A percentile compares a stretch with the other conserved stretches of the same genome.
These are phyloP conservation scores for Tetrahymena malaccensis DNA, from an alignment of 73 alveolate genomes.

Conservation along the genomic window DNA sequence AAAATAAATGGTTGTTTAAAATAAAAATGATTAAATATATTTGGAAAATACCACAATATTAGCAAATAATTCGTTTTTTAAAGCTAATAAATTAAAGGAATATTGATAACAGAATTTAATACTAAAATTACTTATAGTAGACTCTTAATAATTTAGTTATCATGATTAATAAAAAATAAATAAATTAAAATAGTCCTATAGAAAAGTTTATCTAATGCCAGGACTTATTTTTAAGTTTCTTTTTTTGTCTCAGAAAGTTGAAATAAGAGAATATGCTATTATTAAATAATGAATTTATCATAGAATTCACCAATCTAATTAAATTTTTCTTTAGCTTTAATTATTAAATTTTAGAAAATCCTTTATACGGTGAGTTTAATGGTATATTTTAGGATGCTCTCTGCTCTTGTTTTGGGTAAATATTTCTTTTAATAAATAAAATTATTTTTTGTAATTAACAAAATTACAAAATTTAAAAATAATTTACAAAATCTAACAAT, in stretches of 20 bases:
- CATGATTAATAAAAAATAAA: too few species aligned
- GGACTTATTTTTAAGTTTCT: not conserved
- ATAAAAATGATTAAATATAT: too few species aligned
- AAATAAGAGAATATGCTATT: not conserved
- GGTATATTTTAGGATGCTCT: not conserved
- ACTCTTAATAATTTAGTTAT: too few species aligned
- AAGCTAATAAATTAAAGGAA: too few species aligned
- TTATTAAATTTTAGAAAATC: not conserved
- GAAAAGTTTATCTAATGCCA: not conserved
- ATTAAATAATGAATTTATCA: not conserved
- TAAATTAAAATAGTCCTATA: not conserved
- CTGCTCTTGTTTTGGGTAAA: not conserved
- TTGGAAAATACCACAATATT: too few species aligned
- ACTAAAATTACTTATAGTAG: too few species aligned
- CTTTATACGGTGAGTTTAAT: not conserved
- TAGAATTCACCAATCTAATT: not conserved
- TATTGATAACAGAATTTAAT: too few species aligned
- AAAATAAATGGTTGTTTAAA: too few species aligned
- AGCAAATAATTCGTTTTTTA: too few species aligned
- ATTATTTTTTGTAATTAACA: too few species aligned
- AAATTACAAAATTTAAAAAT: too few species aligned
- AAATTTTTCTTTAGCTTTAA: not conserved
- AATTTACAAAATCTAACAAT: too few species aligned
- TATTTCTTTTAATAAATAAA: not conserved
- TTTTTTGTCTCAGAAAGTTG: not conserved